Conservation (phyloP, 106 monocot genomes). For the Cymbidium sinense region DNA sequence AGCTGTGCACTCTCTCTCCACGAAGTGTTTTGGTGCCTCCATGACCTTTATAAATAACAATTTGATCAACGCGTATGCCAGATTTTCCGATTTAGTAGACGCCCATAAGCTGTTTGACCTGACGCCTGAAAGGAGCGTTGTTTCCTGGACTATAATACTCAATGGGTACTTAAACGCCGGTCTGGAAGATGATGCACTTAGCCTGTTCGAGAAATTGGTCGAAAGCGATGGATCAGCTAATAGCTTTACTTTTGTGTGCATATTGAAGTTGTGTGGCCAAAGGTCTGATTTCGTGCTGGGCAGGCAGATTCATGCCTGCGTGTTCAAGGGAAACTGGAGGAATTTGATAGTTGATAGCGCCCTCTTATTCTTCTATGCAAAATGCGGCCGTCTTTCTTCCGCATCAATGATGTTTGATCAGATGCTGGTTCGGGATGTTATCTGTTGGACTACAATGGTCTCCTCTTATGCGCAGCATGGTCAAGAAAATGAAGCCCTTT, state of each 20-base stretch:
- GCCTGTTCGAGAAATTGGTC: constrained; percentile 40
- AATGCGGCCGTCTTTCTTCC: constrained; percentile 37
- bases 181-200: constrained; percentile 30
- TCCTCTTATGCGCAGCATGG: constrained; percentile 55
- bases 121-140: constrained; percentile 53
- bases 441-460: constrained; percentile 83
- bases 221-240: constrained; percentile 32
- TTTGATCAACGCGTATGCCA: constrained; percentile 53
- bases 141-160: constrained; percentile 77
- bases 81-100: constrained; percentile 25
- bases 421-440: constrained; percentile 48
- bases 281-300: constrained; percentile 52
- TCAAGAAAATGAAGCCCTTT: constrained; percentile 36
- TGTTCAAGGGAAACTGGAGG: constrained; percentile 51
- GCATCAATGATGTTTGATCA: constrained; percentile 39
- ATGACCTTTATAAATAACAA: constrained; percentile 49
- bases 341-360: constrained; percentile 80
- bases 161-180: constrained; percentile 49
- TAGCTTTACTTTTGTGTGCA: constrained; percentile 66
- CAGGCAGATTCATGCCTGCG: constrained; percentile 58
- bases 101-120: constrained; percentile 68
- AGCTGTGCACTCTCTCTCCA: constrained; percentile 31
- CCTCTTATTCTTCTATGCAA: constrained; percentile 58
- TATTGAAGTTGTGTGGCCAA: constrained; percentile 64
- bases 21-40: constrained; percentile 23